Evolutionary conservation across 2,329 filamentous ascomycete genomes (phyloP), one percentile per base, ranked within the genome.

Genomic region (Fusarium agapanthi): DNA sequence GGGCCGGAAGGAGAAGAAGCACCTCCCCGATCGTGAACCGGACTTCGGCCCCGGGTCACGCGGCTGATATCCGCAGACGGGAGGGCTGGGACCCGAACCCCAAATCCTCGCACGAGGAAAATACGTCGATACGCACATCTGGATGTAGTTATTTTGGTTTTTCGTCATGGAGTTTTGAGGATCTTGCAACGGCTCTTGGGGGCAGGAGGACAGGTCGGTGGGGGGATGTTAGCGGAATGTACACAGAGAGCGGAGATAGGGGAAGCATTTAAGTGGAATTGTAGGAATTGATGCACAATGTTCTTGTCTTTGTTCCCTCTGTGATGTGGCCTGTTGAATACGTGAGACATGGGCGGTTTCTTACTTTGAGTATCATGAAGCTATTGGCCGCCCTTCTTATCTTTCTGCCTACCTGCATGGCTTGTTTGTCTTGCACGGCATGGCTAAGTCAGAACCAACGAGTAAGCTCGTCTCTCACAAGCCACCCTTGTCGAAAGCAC

Each of bases 1-100:
- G 85, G 88, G 91, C 41, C 90, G 93, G 77, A 97, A 96, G 84
- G 93, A 95, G 60, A 92, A 92, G 84, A 94, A 94, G 82, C 84
- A 87, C 77, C 83, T 87, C 65, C 85, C 88, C 58, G 90, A 92
- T 71, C 88, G 88, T 65, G 90, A 92, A 76, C 87, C 87, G 56
- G 89, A 91, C 81, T 91, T 90, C 82, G 89, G 89, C 37, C 75
- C 77, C 48, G 75, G 80, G 61, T 77, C 79, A 50, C 79, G 80
- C 58, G 75, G 75, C 61, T 82, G 78, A 74, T 68, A 54, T 55
- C 50, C 54, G 69, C 58, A 59, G 20, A 26, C 55, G 63, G 60
- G 71, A 62, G 55, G 51, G 41, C 44, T 66, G 54, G 61, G 43
- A 50, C 51, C 41, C 41, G 61, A 45, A 50, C 45, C 41, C 63